Conservation (phyloP, 257 asterid genomes). For the Avicennia marina region DNA sequence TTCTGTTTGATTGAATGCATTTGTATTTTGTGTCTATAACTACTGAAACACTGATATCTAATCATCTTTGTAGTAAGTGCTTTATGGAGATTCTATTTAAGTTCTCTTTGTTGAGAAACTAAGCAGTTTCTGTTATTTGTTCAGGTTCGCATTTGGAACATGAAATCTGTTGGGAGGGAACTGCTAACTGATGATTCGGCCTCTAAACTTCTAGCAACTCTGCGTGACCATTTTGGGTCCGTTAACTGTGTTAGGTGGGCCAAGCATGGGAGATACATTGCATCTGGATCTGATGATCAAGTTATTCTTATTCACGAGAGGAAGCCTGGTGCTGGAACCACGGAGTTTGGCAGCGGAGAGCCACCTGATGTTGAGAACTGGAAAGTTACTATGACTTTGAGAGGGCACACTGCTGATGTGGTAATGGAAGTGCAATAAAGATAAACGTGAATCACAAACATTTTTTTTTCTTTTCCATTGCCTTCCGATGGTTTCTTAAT, state of each 20-base stretch:
- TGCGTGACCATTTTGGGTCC: constrained; percentile 95
- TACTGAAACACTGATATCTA: not conserved
- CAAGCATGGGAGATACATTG: constrained; percentile 84
- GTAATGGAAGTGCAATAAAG: constrained; percentile 40
- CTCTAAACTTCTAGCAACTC: constrained; percentile 80
- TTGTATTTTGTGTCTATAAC: not conserved
- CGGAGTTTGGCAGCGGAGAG: constrained; percentile 97
- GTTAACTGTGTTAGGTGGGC: constrained; percentile 99
- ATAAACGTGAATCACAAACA: not conserved
- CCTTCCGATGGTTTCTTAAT: constrained; percentile 9
- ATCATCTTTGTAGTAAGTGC: not conserved
- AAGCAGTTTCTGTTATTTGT: constrained; percentile 13
- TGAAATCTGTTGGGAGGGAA: constrained; percentile 72
- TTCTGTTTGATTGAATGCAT: not conserved
- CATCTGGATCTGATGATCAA: constrained; percentile 99
- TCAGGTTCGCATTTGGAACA: constrained; percentile 98
- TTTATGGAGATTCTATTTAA: not conserved
- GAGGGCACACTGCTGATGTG: constrained; percentile 99
- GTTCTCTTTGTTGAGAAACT: not conserved
- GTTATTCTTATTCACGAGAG: constrained; percentile 92
- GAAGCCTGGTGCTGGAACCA: constrained; percentile 94
- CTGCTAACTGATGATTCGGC: constrained; percentile 47
- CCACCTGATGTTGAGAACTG: constrained; percentile 97
- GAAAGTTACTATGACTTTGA: constrained; percentile 89
- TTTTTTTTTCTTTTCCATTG: not conserved